Evolutionary conservation across 176 grass and related monocot species (phyloP), one percentile per base, ranked within the genome.

Genomic region (Raddia guianensis): DNA sequence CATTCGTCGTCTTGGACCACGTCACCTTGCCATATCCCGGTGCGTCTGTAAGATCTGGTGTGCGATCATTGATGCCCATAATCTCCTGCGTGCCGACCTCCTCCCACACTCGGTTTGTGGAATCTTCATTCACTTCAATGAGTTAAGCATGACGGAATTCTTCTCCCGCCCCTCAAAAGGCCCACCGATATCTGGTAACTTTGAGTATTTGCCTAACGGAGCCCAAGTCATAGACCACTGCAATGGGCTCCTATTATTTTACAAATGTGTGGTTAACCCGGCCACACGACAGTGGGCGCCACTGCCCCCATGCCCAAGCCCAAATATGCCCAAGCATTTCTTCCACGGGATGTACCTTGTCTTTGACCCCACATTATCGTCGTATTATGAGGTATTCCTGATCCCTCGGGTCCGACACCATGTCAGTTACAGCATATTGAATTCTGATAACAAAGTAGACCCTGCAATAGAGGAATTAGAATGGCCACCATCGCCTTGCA

Each of bases 281-380:
- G 27, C 27, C 27, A 27, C 27, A 27, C 27, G 27, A 27, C 27
- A 27, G 27, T 27, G 27, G 27, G 27, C 27, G 27, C 27, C 27
- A 27, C 27, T 27, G 27, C 27, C 27, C 27, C 27, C 27, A 27
- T 27, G 27, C 27, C 27, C 27, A 27, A 27, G 27, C 27, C 27
- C 27, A 27, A 27, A 27, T 27, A 27, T 27, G 27, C 27, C 27
- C 27, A 27, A 27, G 27, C 27, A 27, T 27, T 27, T 27, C 27
- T 27, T 27, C 27, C 27, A 27, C 27, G 1, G 27, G 27, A 27
- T 27, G 27, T 27, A 27, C 27, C 27, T 27, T 27, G 27, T 27
- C 27, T 27, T 75, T 13, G 73, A 75, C 55, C 72, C 72, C 72
- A 46, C n/a, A 3, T 37, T 45, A 18, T 75, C 72, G 55, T 18